Percentiles rank a stretch among this genome's conserved stretches.
Conservation (phyloP, 495 filamentous ascomycete species). For the Daldinia vernicosa region DNA sequence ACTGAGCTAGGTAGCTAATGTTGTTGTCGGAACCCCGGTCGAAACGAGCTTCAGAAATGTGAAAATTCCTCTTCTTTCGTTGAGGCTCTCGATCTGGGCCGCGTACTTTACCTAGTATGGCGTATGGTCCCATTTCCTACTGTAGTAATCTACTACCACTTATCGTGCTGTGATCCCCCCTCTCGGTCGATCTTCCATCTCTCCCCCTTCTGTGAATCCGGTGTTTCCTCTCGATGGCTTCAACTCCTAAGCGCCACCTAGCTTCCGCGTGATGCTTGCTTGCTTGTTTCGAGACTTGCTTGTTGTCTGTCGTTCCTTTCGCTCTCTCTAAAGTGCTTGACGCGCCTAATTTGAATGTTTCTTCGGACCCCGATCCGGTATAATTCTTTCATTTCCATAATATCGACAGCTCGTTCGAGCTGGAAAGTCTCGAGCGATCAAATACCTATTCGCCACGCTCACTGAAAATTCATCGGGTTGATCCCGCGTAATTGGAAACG, state of each 20-base stretch:
- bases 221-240: slow-evolving; percentile 39
- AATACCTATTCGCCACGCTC: slow-evolving; percentile 24
- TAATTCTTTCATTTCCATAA: slow-evolving; percentile 46
- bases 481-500: slow-evolving; percentile 47
- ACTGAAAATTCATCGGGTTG: slow-evolving; percentile 36
- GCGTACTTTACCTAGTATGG: slow-evolving; percentile 6
- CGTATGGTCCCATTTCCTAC: slow-evolving; percentile 30
- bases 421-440: slow-evolving; percentile 9
- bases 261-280: slow-evolving; percentile 39
- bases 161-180: slow-evolving; percentile 17
- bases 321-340: slow-evolving; percentile 29
- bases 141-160: slow-evolving; percentile 14
- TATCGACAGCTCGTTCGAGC: slow-evolving; percentile 21
- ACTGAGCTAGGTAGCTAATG: slow-evolving; percentile 9
- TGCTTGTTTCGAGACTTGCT: slow-evolving; percentile 39
- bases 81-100: slow-evolving; percentile 30
- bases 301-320: slow-evolving; percentile 30
- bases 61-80: slow-evolving; percentile 26
- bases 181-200: slow-evolving; percentile 20
- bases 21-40: slow-evolving; percentile 31
- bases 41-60: slow-evolving; percentile 45
- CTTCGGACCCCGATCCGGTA: slow-evolving; percentile 41
- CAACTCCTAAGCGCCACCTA: slow-evolving; percentile 36
- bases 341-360: slow-evolving; percentile 33
- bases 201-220: slow-evolving; percentile 4